A percentile compares a stretch with the other conserved stretches of the same genome.
Conservation (phyloP, 495 filamentous ascomycete genomes). For the Bryoglossum gracile region DNA sequence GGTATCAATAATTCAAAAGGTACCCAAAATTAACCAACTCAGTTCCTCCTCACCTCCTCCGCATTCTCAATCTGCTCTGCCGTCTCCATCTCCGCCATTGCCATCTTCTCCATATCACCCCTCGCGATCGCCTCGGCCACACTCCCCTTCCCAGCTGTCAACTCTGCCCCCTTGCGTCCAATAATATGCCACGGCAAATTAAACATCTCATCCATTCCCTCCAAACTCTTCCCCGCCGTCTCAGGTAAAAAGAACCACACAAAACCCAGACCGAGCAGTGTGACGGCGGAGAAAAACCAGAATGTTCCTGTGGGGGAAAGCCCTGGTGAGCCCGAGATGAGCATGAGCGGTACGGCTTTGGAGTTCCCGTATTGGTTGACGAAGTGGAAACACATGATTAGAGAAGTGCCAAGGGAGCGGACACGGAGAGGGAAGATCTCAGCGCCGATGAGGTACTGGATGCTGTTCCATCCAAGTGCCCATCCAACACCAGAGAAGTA, state of each 20-base stretch:
- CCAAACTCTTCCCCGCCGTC: slow-evolving; percentile 17
- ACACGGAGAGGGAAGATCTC: slow-evolving; percentile 65
- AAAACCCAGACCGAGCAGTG: slow-evolving; percentile 38
- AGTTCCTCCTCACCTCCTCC: not conserved
- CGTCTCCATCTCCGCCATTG: slow-evolving; percentile 2
- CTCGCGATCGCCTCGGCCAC: not conserved
- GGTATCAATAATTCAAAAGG: too few species aligned
- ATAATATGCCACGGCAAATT: slow-evolving; percentile 9
- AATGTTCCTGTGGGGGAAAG: slow-evolving; percentile 49
- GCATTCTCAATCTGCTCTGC: slow-evolving; percentile 11
- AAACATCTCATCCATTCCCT: slow-evolving; percentile 22
- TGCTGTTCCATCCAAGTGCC: slow-evolving; percentile 68
- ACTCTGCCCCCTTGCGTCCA: slow-evolving; percentile 14
- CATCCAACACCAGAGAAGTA: slow-evolving; percentile 60
- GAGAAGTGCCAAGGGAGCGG: slow-evolving; percentile 40
- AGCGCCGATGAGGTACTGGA: slow-evolving; percentile 69
- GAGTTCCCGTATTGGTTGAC: slow-evolving; percentile 68
- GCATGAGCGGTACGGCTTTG: slow-evolving; percentile 41
- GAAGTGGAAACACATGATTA: slow-evolving; percentile 57
- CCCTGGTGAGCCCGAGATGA: slow-evolving; percentile 36
- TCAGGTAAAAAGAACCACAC: slow-evolving; percentile 21
- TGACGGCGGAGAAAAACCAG: slow-evolving; percentile 60
- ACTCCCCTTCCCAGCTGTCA: slow-evolving; percentile 13
- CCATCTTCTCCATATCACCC: slow-evolving; percentile 7
- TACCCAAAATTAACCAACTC: too few species aligned